Conservation (phyloP, 164 flowering plant species). For the Magnolia officinalis region DNA sequence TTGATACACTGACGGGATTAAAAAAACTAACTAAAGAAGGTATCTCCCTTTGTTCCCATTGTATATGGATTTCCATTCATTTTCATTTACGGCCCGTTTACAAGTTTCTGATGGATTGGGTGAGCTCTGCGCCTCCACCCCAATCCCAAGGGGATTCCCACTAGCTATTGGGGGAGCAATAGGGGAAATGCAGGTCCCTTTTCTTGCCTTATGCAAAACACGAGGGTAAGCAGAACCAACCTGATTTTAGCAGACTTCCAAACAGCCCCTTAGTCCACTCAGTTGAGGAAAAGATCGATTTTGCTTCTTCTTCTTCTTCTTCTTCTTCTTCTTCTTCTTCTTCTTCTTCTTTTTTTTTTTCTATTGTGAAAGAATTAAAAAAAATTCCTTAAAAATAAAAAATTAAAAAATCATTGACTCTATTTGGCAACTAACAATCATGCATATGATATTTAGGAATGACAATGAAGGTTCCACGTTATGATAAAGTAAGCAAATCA, state of each 20-base stretch:
- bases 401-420: background rate
- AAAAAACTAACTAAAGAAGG: constrained; percentile 74
- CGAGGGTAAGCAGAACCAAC: too few relatives aligned
- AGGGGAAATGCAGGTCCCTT: too few relatives aligned
- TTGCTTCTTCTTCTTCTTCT: background rate
- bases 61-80: background rate
- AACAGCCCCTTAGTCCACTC: too few relatives aligned
- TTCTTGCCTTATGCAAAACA: too few relatives aligned
- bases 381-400: too few relatives aligned
- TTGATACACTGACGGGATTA: constrained; percentile 59
- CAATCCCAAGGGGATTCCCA: background rate
- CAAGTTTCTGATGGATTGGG: background rate
- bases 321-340: background rate
- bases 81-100: background rate
- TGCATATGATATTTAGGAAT: constrained; percentile 40
- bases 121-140: background rate
- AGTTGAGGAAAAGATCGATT: background rate
- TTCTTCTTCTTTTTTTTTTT: background rate
- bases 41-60: constrained; percentile 10
- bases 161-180: too few relatives aligned
- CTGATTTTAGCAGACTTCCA: too few relatives aligned
- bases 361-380: background rate
- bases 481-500: constrained; percentile 59
- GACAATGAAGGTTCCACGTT: constrained; percentile 89
- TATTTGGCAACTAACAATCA: background rate